phyloP scores from a whole-genome alignment of 768 basidiomycete species.

The Astraeus odoratus region DNA sequence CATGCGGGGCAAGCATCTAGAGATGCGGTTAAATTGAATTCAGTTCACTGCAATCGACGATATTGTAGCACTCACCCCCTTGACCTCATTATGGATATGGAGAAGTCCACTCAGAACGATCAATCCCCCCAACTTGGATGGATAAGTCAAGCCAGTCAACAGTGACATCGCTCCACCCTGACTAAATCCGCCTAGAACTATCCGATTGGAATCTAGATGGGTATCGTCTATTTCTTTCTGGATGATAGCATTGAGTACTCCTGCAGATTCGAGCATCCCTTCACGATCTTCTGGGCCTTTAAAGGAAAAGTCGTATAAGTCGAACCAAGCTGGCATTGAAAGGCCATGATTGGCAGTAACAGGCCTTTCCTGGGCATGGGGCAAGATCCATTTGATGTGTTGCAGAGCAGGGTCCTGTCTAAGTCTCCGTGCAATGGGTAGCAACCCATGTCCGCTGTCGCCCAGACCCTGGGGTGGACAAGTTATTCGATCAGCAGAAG shows the following conservation, averaged over 20 bases:
- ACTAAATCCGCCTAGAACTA: constrained; percentile 44
- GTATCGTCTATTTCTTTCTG: constrained; percentile 32
- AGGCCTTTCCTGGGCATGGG: constrained; percentile 35
- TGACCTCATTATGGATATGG: constrained; percentile 36
- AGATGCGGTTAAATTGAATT: background rate
- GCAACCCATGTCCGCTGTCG: background rate
- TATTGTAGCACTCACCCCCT: constrained; percentile 19
- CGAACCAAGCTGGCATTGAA: constrained; percentile 6
- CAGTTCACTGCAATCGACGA: background rate
- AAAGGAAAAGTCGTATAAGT: constrained; percentile 11
- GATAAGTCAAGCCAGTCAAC: constrained; percentile 41
- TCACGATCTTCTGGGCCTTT: constrained; percentile 35
- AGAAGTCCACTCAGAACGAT: constrained; percentile 38
- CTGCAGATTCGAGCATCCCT: constrained; percentile 29
- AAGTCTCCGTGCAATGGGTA: constrained; percentile 22
- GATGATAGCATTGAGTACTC: constrained; percentile 34
- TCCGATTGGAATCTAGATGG: constrained; percentile 34
- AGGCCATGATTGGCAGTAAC: constrained; percentile 11
- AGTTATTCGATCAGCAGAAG: constrained; percentile 12
- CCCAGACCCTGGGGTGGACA: constrained; percentile 28
- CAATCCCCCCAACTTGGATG: constrained; percentile 34
- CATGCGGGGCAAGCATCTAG: constrained; percentile 39
- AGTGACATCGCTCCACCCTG: constrained; percentile 42
- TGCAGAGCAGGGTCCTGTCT: constrained; percentile 55
- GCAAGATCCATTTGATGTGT: constrained; percentile 31